These are phyloP conservation scores for Mycothermus thermophilus DNA, from an alignment of 495 filamentous ascomycete genomes.

Conservation along the genomic window DNA sequence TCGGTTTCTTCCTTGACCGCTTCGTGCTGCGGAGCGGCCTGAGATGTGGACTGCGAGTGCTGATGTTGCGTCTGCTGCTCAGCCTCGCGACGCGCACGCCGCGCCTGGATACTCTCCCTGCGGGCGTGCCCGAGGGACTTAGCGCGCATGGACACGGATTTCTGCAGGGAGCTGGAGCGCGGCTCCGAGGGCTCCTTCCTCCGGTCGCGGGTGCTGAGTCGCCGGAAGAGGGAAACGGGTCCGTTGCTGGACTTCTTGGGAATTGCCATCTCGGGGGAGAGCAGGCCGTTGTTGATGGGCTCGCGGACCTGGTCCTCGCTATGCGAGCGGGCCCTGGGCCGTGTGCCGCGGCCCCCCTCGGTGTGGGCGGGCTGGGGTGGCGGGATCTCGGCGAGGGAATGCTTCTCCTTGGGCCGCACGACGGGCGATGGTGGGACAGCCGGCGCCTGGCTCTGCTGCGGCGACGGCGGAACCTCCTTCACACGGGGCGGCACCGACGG, in stretches of 20 bases:
- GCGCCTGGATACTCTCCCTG: conserved; percentile 78
- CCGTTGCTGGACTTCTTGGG: conserved; percentile 73
- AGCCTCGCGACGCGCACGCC: conserved; percentile 47
- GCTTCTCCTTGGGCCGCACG: conserved; percentile 26
- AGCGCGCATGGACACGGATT: conserved; percentile 52
- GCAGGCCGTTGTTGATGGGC: conserved; percentile 55
- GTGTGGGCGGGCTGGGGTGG: conserved; percentile 86
- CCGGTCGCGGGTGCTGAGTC: conserved; percentile 77
- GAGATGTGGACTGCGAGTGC: too few relatives aligned
- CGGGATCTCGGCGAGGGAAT: conserved; percentile 49
- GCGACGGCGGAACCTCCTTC: conserved; percentile 15
- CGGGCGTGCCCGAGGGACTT: conserved; percentile 86
- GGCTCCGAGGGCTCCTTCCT: conserved; percentile 39
- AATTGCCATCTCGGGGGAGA: conserved; percentile 46
- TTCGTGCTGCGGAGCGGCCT: conserved; percentile 37
- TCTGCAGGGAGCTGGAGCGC: conserved; percentile 26
- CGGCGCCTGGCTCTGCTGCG: conserved; percentile 9
- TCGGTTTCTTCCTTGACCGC: conserved; percentile 77
- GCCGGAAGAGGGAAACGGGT: conserved; percentile 65
- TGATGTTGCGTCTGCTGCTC: conserved; percentile 16
- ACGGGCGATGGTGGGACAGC: conserved; percentile 27
- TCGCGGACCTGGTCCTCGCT: conserved; percentile 87
- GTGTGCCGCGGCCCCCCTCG: conserved; percentile 63
- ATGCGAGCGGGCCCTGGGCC: conserved; percentile 81
- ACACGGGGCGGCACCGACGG: conserved; percentile 13